These are phyloP conservation scores for Sungouiella blattae DNA, from an alignment of 805 yeast species.

Conservation along the genomic window DNA sequence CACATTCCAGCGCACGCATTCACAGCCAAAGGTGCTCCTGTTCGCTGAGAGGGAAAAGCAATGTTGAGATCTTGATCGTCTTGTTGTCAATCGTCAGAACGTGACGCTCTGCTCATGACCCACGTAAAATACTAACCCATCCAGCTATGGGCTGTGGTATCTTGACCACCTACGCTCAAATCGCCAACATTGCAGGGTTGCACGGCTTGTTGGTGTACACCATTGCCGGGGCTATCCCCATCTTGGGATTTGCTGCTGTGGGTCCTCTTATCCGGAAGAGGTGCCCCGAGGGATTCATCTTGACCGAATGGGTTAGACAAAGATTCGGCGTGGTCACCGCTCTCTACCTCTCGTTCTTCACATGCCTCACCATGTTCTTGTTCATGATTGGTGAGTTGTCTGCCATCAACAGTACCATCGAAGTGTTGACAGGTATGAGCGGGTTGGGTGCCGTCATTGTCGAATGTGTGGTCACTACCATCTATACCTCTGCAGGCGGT, in stretches of 20 bases:
- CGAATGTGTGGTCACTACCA: conserved; percentile 81
- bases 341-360: conserved; percentile 72
- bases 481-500: conserved; percentile 86
- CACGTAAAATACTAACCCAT: conserved; percentile 1
- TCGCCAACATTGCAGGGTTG: conserved; percentile 80
- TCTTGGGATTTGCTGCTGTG: conserved; percentile 73
- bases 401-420: conserved; percentile 73
- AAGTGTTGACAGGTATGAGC: conserved; percentile 70
- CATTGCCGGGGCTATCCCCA: conserved; percentile 76
- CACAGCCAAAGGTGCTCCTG: no score
- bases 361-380: conserved; percentile 78
- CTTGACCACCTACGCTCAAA: conserved; percentile 78
- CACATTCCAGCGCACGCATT: no score
- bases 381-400: conserved; percentile 86
- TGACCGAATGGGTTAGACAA: conserved; percentile 91
- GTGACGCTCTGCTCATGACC: no score
- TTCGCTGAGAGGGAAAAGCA: no score
- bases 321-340: conserved; percentile 74
- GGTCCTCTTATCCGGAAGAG: conserved; percentile 77
- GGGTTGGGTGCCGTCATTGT: conserved; percentile 80
- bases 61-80: no score
- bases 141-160: conserved; percentile 89
- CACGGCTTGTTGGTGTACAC: conserved; percentile 85
- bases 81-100: no score
- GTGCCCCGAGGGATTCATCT: conserved; percentile 87